Percentiles rank a stretch among this genome's conserved stretches.
These are phyloP conservation scores for Cystoisospora suis DNA, from an alignment of 169 alveolate genomes.

Conservation along the genomic window DNA sequence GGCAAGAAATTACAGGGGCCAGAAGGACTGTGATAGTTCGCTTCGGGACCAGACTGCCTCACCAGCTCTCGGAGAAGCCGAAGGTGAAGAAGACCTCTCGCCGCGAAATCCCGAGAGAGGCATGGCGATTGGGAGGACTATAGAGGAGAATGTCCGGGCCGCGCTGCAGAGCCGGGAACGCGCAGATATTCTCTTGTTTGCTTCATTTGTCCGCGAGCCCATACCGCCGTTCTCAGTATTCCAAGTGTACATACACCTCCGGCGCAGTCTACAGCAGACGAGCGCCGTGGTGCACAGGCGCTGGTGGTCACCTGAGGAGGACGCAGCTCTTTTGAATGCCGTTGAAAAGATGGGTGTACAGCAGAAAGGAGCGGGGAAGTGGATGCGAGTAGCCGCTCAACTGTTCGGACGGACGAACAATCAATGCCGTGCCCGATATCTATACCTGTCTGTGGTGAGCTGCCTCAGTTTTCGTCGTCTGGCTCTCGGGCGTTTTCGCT, in stretches of 20 bases:
- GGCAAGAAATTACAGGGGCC: too few species aligned
- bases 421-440: slow-evolving; percentile 81
- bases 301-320: slow-evolving; percentile 72
- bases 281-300: slow-evolving; percentile 34
- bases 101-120: too few species aligned
- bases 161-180: background rate
- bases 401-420: slow-evolving; percentile 82
- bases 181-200: background rate
- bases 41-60: too few species aligned
- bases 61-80: background rate
- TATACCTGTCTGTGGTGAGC: slow-evolving; percentile 48
- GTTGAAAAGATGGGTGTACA: slow-evolving; percentile 64
- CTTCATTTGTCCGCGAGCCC: slow-evolving; percentile 36
- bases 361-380: slow-evolving; percentile 70
- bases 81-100: background rate
- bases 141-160: slow-evolving; percentile 14
- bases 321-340: slow-evolving; percentile 65
- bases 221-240: slow-evolving; percentile 54
- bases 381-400: slow-evolving; percentile 80
- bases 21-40: too few species aligned
- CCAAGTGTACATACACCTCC: slow-evolving; percentile 60
- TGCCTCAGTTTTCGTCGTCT: background rate
- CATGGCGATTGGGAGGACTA: slow-evolving; percentile 16
- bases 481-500: too few species aligned
- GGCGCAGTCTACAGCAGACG: background rate